A percentile compares a stretch with the other conserved stretches of the same genome.
Conservation (phyloP, 2,329 filamentous ascomycete species). For the Coniochaeta sp. region DNA sequence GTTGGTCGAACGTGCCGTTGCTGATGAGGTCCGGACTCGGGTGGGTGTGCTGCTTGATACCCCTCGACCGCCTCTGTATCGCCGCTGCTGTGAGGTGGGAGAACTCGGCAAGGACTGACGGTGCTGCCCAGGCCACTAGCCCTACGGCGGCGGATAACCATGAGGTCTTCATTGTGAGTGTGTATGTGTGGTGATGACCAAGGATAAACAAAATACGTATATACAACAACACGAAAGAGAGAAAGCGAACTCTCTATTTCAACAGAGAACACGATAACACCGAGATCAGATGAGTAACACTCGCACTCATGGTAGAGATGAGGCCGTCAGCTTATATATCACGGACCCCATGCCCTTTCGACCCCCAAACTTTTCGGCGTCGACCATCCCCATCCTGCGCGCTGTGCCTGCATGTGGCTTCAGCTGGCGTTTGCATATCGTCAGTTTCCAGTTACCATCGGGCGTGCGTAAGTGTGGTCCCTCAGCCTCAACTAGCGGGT, state of each 20-base stretch:
- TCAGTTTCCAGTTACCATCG: too few species aligned
- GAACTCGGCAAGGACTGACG: neutral
- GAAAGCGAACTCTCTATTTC: too few species aligned
- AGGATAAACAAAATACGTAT: neutral
- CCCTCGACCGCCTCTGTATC: neutral
- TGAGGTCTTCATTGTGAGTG: neutral
- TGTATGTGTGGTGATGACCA: too few species aligned
- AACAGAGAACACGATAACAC: too few species aligned
- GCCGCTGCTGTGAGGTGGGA: neutral
- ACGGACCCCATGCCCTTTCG: too few species aligned
- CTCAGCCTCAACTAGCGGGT: conserved; percentile 1
- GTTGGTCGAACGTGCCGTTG: conserved; percentile 2
- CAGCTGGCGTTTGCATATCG: too few species aligned
- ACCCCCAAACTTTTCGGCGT: too few species aligned
- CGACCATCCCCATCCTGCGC: too few species aligned
- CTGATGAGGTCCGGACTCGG: neutral
- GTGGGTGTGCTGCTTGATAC: conserved; percentile 2
- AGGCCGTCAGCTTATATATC: too few species aligned
- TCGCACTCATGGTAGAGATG: too few species aligned
- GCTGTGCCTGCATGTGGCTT: too few species aligned
- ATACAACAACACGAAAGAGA: neutral
- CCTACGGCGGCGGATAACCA: neutral
- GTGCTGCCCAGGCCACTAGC: neutral
- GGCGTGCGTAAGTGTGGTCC: neutral
- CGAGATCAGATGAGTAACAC: too few species aligned